phyloP scores from a whole-genome alignment of 2,329 filamentous ascomycete species.

The Fusarium chaquense region DNA sequence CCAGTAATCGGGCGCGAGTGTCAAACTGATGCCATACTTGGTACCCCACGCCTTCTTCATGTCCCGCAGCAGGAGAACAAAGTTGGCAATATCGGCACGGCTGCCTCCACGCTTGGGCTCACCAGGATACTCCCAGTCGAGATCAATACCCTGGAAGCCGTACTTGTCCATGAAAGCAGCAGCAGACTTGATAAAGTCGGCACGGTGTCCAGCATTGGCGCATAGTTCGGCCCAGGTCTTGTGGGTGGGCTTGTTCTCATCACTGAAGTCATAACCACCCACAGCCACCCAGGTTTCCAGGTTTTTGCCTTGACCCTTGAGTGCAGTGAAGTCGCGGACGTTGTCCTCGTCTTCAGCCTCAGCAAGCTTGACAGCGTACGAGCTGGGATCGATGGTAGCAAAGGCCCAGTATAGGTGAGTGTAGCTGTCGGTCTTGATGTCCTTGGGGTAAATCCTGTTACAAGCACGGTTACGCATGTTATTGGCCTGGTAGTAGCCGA shows the following conservation, averaged over 20 bases:
- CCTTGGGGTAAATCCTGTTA: conserved; percentile 43
- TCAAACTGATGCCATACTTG: conserved; percentile 56
- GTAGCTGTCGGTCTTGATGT: conserved; percentile 40
- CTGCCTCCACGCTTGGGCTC: conserved; percentile 51
- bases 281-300: conserved; percentile 55
- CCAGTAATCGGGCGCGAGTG: conserved; percentile 52
- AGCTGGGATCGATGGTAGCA: conserved; percentile 49
- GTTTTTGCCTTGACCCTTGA: conserved; percentile 39
- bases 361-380: conserved; percentile 42
- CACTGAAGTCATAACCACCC: conserved; percentile 58
- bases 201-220: conserved; percentile 38
- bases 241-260: conserved; percentile 45
- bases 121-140: conserved; percentile 62
- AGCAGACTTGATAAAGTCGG: conserved; percentile 54
- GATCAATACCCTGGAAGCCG: conserved; percentile 54
- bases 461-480: conserved; percentile 31
- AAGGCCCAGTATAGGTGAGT: conserved; percentile 52
- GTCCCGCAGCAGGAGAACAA: conserved; percentile 51
- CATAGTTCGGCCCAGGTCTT: conserved; percentile 49
- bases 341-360: background rate
- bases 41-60: conserved; percentile 47
- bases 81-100: conserved; percentile 53
- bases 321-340: conserved; percentile 21
- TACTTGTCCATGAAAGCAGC: conserved; percentile 34
- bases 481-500: conserved; percentile 52